phyloP scores from a whole-genome alignment of 139 green algal species.

The Chlamydomonas sp. region DNA sequence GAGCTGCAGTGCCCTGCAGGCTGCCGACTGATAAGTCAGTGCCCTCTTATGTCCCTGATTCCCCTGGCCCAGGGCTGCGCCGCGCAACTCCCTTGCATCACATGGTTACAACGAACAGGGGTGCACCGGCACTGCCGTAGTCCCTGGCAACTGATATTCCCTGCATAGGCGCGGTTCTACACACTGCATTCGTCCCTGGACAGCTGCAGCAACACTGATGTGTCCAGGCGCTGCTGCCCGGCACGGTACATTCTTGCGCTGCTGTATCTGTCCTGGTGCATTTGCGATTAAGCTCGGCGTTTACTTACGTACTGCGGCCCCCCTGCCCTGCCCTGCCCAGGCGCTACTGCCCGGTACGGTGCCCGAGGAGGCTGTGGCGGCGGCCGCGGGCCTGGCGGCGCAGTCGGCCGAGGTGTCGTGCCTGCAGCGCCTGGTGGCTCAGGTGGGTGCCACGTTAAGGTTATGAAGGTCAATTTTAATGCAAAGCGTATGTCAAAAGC shows the following conservation, averaged over 20 bases:
- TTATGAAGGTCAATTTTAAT: not conserved
- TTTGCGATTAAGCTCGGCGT: no score
- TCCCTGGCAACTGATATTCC: no score
- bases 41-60: no score
- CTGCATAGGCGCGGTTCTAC: no score
- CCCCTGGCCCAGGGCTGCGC: no score
- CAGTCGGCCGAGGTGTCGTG: constrained; percentile 17
- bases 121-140: no score
- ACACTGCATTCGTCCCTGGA: no score
- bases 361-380: constrained; percentile 30
- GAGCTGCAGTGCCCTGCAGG: no score
- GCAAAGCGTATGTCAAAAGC: not conserved
- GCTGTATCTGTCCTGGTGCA: no score
- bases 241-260: not conserved
- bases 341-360: constrained; percentile 34
- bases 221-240: constrained; percentile 27
- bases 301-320: not conserved
- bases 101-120: no score
- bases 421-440: constrained; percentile 32
- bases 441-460: not conserved
- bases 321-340: not conserved
- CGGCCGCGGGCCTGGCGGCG: constrained; percentile 12
- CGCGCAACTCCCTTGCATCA: no score
- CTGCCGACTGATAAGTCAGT: no score
- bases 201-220: not conserved